A percentile compares a stretch with the other conserved stretches of the same genome.
These are phyloP conservation scores for Chlorella sp. DNA, from an alignment of 139 green algal genomes.

Conservation along the genomic window DNA sequence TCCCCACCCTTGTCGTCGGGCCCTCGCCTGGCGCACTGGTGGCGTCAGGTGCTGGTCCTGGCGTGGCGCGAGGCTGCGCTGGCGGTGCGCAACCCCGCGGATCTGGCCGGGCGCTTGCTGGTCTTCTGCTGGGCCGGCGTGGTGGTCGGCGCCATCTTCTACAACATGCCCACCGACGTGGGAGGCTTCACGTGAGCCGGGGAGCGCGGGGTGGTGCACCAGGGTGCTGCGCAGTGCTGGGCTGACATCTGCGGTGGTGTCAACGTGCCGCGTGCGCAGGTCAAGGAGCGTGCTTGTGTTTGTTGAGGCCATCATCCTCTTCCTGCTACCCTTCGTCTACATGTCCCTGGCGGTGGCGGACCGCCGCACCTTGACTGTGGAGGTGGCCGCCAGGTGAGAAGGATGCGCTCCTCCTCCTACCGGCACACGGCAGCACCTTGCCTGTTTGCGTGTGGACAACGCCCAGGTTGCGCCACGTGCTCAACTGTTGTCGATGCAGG, in stretches of 20 bases:
- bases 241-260: no score
- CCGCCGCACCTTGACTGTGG: slow-evolving; percentile 20
- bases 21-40: neutral
- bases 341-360: slow-evolving; percentile 28
- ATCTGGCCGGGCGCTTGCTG: slow-evolving; percentile 23
- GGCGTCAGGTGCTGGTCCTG: slow-evolving; percentile 10
- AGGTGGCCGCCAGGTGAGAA: slow-evolving; percentile 8
- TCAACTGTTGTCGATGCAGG: neutral
- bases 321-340: slow-evolving; percentile 35
- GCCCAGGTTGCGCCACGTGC: neutral
- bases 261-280: no score
- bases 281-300: slow-evolving; percentile 13
- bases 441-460: neutral
- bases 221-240: no score
- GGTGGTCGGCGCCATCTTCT: slow-evolving; percentile 26
- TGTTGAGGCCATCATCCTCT: slow-evolving; percentile 21
- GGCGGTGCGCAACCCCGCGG: slow-evolving; percentile 25
- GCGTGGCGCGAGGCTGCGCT: slow-evolving; percentile 4
- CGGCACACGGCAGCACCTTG: neutral
- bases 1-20: no score
- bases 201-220: no score
- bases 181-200: neutral
- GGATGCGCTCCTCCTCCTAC: neutral
- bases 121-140: slow-evolving; percentile 23
- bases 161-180: slow-evolving; percentile 1